phyloP scores from a whole-genome alignment of 2,329 filamentous ascomycete species.

The Trichoderma pleuroti region DNA sequence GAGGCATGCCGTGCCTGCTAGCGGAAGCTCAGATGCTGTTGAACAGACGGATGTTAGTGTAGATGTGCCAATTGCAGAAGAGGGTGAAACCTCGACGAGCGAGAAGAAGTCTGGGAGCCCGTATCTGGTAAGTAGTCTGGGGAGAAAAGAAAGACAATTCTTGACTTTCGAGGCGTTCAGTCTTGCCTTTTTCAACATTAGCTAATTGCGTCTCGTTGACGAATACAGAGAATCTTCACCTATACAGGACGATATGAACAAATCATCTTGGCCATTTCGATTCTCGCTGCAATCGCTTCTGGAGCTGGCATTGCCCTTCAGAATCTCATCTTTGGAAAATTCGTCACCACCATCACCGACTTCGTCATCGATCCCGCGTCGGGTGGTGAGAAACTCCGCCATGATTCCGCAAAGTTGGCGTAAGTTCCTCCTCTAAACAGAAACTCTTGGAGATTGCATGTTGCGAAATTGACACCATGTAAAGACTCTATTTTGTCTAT shows the following conservation, averaged over 20 bases:
- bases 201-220: not conserved
- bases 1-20: not conserved
- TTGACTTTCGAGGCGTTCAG: not conserved
- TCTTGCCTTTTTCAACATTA: not conserved
- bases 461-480: constrained; percentile 39
- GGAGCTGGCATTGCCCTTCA: constrained; percentile 37
- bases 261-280: constrained; percentile 3
- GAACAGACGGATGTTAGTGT: not conserved
- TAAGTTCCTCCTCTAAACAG: constrained; percentile 20
- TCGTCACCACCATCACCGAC: constrained; percentile 36
- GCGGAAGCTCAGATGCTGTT: not conserved
- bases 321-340: constrained; percentile 39
- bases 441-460: not conserved
- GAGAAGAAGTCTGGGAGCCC: constrained; percentile 1
- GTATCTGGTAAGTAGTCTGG: not conserved
- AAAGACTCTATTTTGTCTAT: constrained; percentile 55
- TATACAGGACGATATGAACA: not conserved
- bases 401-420: constrained; percentile 33
- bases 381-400: constrained; percentile 28
- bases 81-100: not conserved
- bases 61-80: not conserved
- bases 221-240: constrained; percentile 10
- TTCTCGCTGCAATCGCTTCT: constrained; percentile 35
- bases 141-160: not conserved
- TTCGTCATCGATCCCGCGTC: constrained; percentile 29